Percentiles rank a stretch among this genome's conserved stretches.
phyloP scores from a whole-genome alignment of 208 protist species.

The Blastocrithidia nonstop region DNA sequence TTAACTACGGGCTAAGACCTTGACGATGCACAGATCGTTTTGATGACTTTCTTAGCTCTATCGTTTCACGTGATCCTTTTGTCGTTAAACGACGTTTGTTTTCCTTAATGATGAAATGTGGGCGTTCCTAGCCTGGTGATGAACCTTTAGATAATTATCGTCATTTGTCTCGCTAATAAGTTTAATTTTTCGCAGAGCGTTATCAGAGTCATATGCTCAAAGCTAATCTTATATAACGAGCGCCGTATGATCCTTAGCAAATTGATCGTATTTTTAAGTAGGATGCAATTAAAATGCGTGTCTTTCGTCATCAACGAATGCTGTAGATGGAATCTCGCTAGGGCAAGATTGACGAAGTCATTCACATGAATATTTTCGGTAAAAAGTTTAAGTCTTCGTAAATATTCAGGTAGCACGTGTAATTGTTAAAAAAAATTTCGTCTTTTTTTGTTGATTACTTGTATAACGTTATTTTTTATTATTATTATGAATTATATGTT shows the following conservation, averaged over 20 bases:
- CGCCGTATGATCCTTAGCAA: conserved; percentile 68
- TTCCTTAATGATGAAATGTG: conserved; percentile 23
- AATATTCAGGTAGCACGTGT: too few relatives aligned
- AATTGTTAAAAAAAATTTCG: too few relatives aligned
- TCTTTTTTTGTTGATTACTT: too few relatives aligned
- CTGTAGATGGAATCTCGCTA: conserved; percentile 51
- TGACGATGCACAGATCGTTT: conserved; percentile 79
- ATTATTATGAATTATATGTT: too few relatives aligned
- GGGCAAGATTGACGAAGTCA: conserved; percentile 56
- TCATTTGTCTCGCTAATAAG: conserved; percentile 27
- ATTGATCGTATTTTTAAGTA: conserved; percentile 41
- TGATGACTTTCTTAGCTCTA: conserved; percentile 55
- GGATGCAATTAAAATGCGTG: conserved; percentile 72
- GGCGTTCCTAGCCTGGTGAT: conserved; percentile 23
- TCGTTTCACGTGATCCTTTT: conserved; percentile 29
- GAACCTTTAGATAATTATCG: conserved; percentile 58
- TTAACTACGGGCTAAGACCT: conserved; percentile 68
- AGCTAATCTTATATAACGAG: conserved; percentile 37
- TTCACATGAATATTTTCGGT: conserved; percentile 39
- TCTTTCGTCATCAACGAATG: conserved; percentile 66
- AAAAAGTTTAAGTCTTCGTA: not conserved
- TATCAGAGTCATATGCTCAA: conserved; percentile 68
- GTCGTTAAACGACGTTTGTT: conserved; percentile 17
- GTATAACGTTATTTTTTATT: too few relatives aligned
- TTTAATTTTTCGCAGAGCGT: conserved; percentile 73